phyloP scores from a whole-genome alignment of 768 basidiomycete genomes.

The Leccinum olivaceopallidum region DNA sequence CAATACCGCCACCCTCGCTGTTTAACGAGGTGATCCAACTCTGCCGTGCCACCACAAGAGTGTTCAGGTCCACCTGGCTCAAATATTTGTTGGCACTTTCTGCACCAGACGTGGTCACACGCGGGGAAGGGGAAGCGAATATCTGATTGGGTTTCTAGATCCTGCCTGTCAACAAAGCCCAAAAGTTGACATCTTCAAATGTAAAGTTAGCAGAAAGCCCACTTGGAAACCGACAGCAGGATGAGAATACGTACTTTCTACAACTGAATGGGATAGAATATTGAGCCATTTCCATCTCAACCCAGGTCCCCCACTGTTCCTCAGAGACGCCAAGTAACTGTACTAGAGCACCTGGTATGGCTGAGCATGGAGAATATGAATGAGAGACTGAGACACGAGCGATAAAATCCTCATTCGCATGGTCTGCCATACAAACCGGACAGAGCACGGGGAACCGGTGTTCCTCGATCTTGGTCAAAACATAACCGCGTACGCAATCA shows the following conservation, averaged over 20 bases:
- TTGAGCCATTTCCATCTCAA: constrained; percentile 47
- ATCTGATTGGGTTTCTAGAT: constrained; percentile 41
- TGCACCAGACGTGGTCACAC: constrained; percentile 62
- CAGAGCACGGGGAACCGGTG: constrained; percentile 60
- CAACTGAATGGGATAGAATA: constrained; percentile 47
- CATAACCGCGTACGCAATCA: constrained; percentile 46
- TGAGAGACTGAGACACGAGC: background rate
- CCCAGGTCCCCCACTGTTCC: constrained; percentile 41
- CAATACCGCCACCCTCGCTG: constrained; percentile 62
- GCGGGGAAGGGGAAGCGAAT: constrained; percentile 49
- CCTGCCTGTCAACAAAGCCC: constrained; percentile 50
- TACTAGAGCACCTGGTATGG: constrained; percentile 37
- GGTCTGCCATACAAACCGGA: constrained; percentile 51
- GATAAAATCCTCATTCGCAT: constrained; percentile 17
- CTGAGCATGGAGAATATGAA: constrained; percentile 26
- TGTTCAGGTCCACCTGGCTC: constrained; percentile 39
- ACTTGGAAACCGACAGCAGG: background rate
- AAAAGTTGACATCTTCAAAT: constrained; percentile 51
- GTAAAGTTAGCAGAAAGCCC: background rate
- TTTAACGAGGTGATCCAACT: constrained; percentile 52
- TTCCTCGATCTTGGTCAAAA: constrained; percentile 48
- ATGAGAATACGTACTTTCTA: constrained; percentile 40
- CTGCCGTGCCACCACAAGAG: constrained; percentile 58
- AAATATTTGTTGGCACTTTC: constrained; percentile 48
- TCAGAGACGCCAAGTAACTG: constrained; percentile 46